Evolutionary conservation across 129 eudicot genomes (phyloP).

Genomic region (Oenanthe sinensis): DNA sequence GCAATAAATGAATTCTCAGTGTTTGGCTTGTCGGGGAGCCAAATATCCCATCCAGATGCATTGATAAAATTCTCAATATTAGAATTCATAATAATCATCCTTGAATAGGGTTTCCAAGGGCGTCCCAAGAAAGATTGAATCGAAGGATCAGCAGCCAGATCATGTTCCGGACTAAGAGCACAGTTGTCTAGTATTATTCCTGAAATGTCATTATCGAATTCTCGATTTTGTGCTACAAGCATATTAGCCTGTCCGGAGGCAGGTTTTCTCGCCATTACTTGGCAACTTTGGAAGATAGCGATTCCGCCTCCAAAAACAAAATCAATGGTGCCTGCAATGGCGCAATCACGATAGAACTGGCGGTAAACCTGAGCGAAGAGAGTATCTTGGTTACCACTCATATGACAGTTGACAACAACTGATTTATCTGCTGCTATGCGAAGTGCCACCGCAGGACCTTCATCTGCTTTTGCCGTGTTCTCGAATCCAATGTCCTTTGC

Average conservation of each 20-base stretch:
- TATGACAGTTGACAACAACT: slow-evolving; percentile 31
- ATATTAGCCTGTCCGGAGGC: slow-evolving; percentile 24
- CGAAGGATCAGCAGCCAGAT: background rate
- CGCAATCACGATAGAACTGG: slow-evolving; percentile 40
- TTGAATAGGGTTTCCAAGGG: slow-evolving; percentile 43
- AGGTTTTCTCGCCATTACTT: slow-evolving; percentile 27
- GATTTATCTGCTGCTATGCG: slow-evolving; percentile 39
- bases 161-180: slow-evolving; percentile 17
- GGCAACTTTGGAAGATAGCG: slow-evolving; percentile 40
- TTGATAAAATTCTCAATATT: slow-evolving; percentile 26
- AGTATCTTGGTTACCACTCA: slow-evolving; percentile 39
- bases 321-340: slow-evolving; percentile 43
- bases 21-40: slow-evolving; percentile 26
- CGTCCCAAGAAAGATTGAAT: slow-evolving; percentile 30
- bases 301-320: slow-evolving; percentile 47
- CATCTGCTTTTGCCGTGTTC: slow-evolving; percentile 30
- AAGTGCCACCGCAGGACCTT: slow-evolving; percentile 50
- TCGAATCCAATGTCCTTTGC: slow-evolving; percentile 45
- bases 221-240: slow-evolving; percentile 49
- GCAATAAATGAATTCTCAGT: slow-evolving; percentile 25
- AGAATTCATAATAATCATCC: slow-evolving; percentile 30
- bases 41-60: slow-evolving; percentile 36
- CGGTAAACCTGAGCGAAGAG: slow-evolving; percentile 37
- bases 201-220: slow-evolving; percentile 18
- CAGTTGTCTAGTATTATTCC: slow-evolving; percentile 30